These are phyloP conservation scores for Hydnomerulius pinastri DNA, from an alignment of 768 basidiomycete genomes.

Conservation along the genomic window DNA sequence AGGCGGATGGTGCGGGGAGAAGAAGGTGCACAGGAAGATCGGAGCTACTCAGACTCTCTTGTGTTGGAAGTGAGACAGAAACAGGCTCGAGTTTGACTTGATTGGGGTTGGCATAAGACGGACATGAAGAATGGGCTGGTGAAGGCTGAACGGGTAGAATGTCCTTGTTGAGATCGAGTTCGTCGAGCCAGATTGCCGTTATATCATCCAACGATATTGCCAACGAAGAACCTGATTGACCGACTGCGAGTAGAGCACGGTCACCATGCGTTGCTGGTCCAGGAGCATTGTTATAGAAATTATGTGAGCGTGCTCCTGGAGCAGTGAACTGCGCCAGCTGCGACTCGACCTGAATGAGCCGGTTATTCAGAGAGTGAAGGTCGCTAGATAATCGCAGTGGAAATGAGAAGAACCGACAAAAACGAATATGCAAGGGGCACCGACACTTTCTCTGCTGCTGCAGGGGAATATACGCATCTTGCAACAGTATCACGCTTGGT, in stretches of 20 bases:
- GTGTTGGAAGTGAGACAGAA: slow-evolving; percentile 25
- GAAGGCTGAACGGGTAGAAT: slow-evolving; percentile 20
- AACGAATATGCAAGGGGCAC: slow-evolving; percentile 25
- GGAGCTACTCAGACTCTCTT: slow-evolving; percentile 11
- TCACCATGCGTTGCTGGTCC: slow-evolving; percentile 16
- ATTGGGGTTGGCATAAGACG: slow-evolving; percentile 10
- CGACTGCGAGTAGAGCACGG: slow-evolving; percentile 40
- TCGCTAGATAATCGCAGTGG: slow-evolving; percentile 45
- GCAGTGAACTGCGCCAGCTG: slow-evolving; percentile 51
- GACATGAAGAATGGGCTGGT: slow-evolving; percentile 16
- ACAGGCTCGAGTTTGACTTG: slow-evolving; percentile 40
- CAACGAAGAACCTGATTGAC: slow-evolving; percentile 46
- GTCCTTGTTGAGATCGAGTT: slow-evolving; percentile 44
- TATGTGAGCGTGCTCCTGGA: slow-evolving; percentile 28
- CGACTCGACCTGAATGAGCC: slow-evolving; percentile 70
- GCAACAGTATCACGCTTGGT: slow-evolving; percentile 75
- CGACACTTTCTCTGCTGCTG: slow-evolving; percentile 84
- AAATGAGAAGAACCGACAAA: not conserved
- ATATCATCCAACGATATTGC: slow-evolving; percentile 60
- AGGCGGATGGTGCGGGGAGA: slow-evolving; percentile 18
- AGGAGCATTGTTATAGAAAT: slow-evolving; percentile 13
- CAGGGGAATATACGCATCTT: slow-evolving; percentile 76
- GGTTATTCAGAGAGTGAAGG: slow-evolving; percentile 81
- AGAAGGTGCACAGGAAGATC: slow-evolving; percentile 26
- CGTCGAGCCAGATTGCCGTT: slow-evolving; percentile 59